Base-by-base conservation (phyloP, 192 early-diverging fungal genomes). In the Rhizoclosmatium sp. region DNA sequence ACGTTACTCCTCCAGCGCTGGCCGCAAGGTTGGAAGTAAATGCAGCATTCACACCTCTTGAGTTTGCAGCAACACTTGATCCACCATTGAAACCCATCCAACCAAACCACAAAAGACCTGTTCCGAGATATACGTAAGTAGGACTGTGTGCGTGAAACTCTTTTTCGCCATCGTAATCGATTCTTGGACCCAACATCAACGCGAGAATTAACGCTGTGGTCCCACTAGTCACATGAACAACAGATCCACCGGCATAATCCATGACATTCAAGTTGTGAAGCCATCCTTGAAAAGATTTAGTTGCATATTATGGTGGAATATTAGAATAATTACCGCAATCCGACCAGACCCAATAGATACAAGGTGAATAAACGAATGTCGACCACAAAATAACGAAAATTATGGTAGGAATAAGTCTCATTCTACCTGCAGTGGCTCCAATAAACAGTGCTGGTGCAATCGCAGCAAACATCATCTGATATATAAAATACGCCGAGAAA, bases 321-420 rank as follows among this genome's bases (percentile, higher is more conserved):
- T 21, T 60, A 51, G 71, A 39, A 58, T 21, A 72, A 21, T 40
- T 23, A 65, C 62, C 41, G 21, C 41, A 65, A 65, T 65, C 41
- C 5, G 10, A 21, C 65, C 65, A 68, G 21, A 68, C 46, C 65
- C 65, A 68, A 21, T 68, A 68, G 21, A 10, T 9, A 9, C 23
- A 12, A 41, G 65, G 65, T 10, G 23, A 21, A 41, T 68, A 46
- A 21, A 98, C 94, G 69, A 98, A 65, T 2, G 96, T 86, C 3
- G 93, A 86, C 97, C 96, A 99, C 49, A 97, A 82, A 74, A 97
- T 94, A 77, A 96, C 91, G 80, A 96, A 98, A 64, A 98, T 79
- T 59, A 95, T 88, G 44, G 93, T 91, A 1, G 97, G 95, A n/a
- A 96, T 74, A 12, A 98, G 82, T 59, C 94, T 92, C 65, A 95